Percentiles rank a stretch among this genome's conserved stretches.
phyloP scores from a whole-genome alignment of 2,329 filamentous ascomycete species.

The Aspergillus puulaauensis region DNA sequence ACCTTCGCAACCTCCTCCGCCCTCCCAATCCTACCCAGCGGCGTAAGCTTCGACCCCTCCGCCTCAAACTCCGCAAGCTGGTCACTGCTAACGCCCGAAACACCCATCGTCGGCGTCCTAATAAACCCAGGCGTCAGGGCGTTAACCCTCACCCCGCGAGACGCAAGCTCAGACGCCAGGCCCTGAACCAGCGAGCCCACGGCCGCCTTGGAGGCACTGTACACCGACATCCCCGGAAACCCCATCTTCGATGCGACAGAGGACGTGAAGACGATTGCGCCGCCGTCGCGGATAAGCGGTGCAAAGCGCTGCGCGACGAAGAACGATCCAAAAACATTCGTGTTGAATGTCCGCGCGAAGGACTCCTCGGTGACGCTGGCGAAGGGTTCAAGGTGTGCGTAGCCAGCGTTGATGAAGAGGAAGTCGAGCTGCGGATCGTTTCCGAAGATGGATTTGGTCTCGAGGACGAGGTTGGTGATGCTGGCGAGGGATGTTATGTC shows the following conservation, averaged over 20 bases:
- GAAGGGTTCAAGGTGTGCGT: conserved; percentile 12
- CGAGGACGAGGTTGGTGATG: not conserved
- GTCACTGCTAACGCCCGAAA: no score
- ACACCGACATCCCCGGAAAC: conserved; percentile 7
- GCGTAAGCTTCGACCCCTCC: conserved; percentile 5
- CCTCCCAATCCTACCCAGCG: conserved; percentile 4
- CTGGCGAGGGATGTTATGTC: conserved; percentile 7
- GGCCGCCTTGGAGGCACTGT: conserved; percentile 10
- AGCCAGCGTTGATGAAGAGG: conserved; percentile 13
- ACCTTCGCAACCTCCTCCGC: conserved; percentile 9
- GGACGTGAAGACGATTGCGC: conserved; percentile 14
- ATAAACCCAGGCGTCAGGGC: conserved; percentile 13
- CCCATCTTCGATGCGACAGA: conserved; percentile 8
- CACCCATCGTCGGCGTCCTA: conserved; percentile 13
- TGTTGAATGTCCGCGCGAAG: conserved; percentile 10
- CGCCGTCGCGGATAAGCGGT: conserved; percentile 6
- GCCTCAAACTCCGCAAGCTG: conserved; percentile 6
- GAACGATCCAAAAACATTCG: conserved; percentile 14
- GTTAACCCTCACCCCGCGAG: conserved; percentile 6
- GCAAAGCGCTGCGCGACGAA: conserved; percentile 10
- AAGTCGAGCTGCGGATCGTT: not conserved
- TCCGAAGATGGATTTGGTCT: conserved; percentile 2
- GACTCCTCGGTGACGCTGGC: conserved; percentile 1
- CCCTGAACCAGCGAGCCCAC: conserved; percentile 11
- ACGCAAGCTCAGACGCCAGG: conserved; percentile 10